Base-by-base conservation (phyloP, 1,284 basidiomycete genomes). In the Trichosporon asahii region DNA sequence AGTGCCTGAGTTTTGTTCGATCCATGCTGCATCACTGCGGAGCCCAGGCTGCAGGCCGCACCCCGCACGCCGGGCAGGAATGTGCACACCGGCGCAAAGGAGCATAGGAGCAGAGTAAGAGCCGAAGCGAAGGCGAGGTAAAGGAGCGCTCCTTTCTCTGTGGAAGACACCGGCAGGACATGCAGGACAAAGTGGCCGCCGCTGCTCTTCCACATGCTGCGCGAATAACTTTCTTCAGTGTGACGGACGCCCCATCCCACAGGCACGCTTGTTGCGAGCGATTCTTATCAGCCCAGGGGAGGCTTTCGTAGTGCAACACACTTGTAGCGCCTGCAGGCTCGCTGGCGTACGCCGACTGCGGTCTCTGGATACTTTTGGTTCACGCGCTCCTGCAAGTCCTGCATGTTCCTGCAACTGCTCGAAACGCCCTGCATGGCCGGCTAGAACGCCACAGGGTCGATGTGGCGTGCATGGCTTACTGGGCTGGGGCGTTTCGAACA, bases 401-500 rank as follows among this genome's bases (percentile, higher is more conserved):
- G 27, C 57, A 29, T 57, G 25, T 15, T 25, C 23, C 53, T 14
- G 53, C 25, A 7, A 29, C 25, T n/a, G 57, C 11, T 61, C 25
- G 55, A 29, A 60, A 29, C 25, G 12, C 55, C 57, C 27, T 31
- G 27, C 57, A 29, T n/a, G 27, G 57, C 27, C 18, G 11, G 18
- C 27, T 18, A 29, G 18, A 31, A 61, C 57, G 57, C 57, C 57
- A 61, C 57, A 61, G 57, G 57, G 57, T 8, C 27, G 7, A 21
- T 5, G 49, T 53, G 49, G 49, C 49, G 21, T 31, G 29, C 29
- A 7, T 61, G 57, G 57, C 57, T 61, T 61, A 15, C 55, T 18
- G 18, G 57, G 57, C 57, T 31, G 33, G 57, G 57, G 57, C 57
- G 57, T 31, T 61, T 61, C 29, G 29, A 57, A 57, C 53, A 57